phyloP scores from a whole-genome alignment of 2,329 filamentous ascomycete genomes.

The Neonectria magnoliae region DNA sequence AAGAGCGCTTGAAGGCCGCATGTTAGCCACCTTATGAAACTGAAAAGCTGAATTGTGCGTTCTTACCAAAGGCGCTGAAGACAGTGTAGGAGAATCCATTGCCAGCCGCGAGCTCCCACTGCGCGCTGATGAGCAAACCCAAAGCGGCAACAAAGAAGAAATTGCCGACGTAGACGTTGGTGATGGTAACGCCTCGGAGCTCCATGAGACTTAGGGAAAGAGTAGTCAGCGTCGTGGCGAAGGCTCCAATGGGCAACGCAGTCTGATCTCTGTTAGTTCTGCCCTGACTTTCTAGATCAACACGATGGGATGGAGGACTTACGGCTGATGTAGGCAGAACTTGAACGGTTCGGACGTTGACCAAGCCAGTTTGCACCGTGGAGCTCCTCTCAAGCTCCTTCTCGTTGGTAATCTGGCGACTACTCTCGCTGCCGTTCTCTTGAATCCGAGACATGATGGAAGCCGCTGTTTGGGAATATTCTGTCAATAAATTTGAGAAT shows the following conservation, averaged over 20 bases:
- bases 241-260: constrained; percentile 43
- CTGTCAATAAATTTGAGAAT: background rate
- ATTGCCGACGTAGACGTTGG: constrained; percentile 43
- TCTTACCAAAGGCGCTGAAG: constrained; percentile 41
- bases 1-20: constrained; percentile 32
- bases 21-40: background rate
- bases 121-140: constrained; percentile 43
- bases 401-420: background rate
- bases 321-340: background rate
- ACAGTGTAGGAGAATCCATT: constrained; percentile 44
- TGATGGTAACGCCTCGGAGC: constrained; percentile 39
- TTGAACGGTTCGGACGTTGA: background rate
- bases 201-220: constrained; percentile 45
- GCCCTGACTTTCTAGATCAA: background rate
- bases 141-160: constrained; percentile 44
- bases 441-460: background rate
- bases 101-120: constrained; percentile 43
- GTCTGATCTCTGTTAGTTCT: constrained; percentile 14
- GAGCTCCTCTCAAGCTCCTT: background rate
- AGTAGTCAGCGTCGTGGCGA: constrained; percentile 41
- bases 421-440: background rate
- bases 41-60: accelerated
- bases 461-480: background rate
- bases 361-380: background rate
- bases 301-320: background rate